Evolutionary conservation across 2,329 filamentous ascomycete genomes (phyloP), one percentile per base, ranked within the genome.

Genomic region (Arthrobotrys megalospora): DNA sequence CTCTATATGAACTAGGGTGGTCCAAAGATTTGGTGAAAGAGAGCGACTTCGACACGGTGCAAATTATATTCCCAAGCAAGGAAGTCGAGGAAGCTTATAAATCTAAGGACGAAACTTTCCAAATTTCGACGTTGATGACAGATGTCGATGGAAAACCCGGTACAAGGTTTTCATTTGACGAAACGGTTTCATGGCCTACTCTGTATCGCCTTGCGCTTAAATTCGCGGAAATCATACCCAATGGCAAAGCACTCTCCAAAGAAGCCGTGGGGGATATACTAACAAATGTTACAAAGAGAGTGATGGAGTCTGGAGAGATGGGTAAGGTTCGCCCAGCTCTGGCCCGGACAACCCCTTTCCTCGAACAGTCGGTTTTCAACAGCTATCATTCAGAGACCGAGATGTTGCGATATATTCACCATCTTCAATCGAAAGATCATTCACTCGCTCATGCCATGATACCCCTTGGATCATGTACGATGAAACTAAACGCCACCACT

Each of bases 381-480:
- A 91, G 91, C 0, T 91, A 98, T 84, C 95, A 97, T 85, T 97
- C 94, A 1, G 95, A 98, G 86, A 97, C 95, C 0, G 93, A 97
- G 85, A 89, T 98, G 82, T 87, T 98, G 62, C 91, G 95, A 50
- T 98, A 98, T 85, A 97, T 98, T 82, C 88, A 95, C 83, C 93
- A 97, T 83, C 88, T 98, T 4, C 92, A 97, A 84, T 97, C 94
- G 63, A 97, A 97, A 86, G 95, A 98, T 83, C 86, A 98, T 11
- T 97, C 95, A 0, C 88, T 97, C 4, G 93, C 94, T 1, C 95
- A 98, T 85, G 97, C 94, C n/a, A 98, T 98, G 95, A 98, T 98
- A 79, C 94, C 95, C 1, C 89, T 98, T 0, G 95, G 95, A 16
- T 97, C 95, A 0, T 98, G 95, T 87, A 98, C 95, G 11, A 98